Evolutionary conservation across 352 stramenopile species (phyloP).

Genomic region (Phytophthora tubulina): DNA sequence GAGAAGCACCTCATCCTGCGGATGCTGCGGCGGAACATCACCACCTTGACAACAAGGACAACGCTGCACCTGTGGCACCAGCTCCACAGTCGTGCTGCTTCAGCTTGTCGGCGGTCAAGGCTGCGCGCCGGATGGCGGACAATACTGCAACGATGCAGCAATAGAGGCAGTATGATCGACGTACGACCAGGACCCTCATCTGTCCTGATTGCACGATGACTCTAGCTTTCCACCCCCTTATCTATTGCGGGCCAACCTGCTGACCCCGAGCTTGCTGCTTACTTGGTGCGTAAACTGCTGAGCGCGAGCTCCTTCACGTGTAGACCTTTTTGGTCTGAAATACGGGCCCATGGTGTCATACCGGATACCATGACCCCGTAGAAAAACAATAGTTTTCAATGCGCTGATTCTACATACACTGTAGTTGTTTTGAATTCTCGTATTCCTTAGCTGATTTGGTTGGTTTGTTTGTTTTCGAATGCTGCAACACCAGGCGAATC

Average conservation of each 20-base stretch:
- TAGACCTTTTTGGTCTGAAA: too few relatives aligned
- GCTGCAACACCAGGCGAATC: too few relatives aligned
- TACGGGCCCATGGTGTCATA: too few relatives aligned
- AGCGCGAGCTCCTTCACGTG: too few relatives aligned
- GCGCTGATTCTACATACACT: too few relatives aligned
- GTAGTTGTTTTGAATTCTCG: too few relatives aligned
- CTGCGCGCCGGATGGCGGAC: conserved; percentile 28
- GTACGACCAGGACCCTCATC: not conserved
- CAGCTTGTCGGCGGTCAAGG: conserved; percentile 33
- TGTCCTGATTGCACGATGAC: conserved; percentile 13
- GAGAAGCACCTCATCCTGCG: conserved; percentile 4
- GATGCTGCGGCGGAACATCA: not conserved
- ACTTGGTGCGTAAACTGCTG: not conserved
- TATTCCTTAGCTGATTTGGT: too few relatives aligned
- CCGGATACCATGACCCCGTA: too few relatives aligned
- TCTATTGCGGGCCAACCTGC: conserved; percentile 12
- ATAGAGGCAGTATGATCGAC: conserved; percentile 2
- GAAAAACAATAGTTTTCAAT: too few relatives aligned
- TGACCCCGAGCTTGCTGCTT: not conserved
- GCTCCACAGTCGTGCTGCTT: conserved; percentile 41
- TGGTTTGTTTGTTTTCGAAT: too few relatives aligned
- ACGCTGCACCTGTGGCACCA: conserved; percentile 10
- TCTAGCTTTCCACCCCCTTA: conserved; percentile 13
- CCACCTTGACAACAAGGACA: conserved; percentile 19
- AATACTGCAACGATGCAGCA: conserved; percentile 5